Percentiles rank a stretch among this genome's conserved stretches.
phyloP scores from a whole-genome alignment of 495 filamentous ascomycete genomes.

The Saxophila tyrrhenica region DNA sequence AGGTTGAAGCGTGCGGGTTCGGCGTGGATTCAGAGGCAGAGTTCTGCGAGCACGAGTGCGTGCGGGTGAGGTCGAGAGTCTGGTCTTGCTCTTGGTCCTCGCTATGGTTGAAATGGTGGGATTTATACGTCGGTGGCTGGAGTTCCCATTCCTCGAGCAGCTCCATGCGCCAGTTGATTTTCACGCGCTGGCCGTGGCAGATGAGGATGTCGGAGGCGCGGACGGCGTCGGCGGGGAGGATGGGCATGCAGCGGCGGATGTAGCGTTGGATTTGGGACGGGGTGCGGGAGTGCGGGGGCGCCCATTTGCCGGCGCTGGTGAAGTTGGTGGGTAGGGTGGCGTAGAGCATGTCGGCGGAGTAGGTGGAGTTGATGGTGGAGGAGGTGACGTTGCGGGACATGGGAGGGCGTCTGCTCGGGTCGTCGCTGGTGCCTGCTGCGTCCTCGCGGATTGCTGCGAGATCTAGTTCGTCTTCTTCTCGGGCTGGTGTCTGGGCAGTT shows the following conservation, averaged over 20 bases:
- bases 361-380: constrained; percentile 7
- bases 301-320: constrained; percentile 18
- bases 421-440: not conserved
- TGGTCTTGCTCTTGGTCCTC: no score
- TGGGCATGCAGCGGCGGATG: constrained; percentile 28
- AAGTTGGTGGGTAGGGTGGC: constrained; percentile 13
- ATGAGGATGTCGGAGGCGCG: constrained; percentile 29
- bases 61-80: not conserved
- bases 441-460: constrained; percentile 14
- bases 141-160: constrained; percentile 20
- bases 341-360: constrained; percentile 13
- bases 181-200: constrained; percentile 25
- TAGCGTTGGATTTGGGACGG: constrained; percentile 25
- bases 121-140: constrained; percentile 16
- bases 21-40: not conserved
- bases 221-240: constrained; percentile 23
- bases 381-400: constrained; percentile 7
- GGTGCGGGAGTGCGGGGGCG: constrained; percentile 18
- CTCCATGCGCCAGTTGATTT: constrained; percentile 26
- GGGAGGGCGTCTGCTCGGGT: not conserved
- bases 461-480: constrained; percentile 18
- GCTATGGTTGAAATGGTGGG: constrained; percentile 8
- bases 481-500: not conserved
- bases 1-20: not conserved
- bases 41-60: not conserved